Conservation (phyloP, 148 eudicot species). For the Chenopodium album region DNA sequence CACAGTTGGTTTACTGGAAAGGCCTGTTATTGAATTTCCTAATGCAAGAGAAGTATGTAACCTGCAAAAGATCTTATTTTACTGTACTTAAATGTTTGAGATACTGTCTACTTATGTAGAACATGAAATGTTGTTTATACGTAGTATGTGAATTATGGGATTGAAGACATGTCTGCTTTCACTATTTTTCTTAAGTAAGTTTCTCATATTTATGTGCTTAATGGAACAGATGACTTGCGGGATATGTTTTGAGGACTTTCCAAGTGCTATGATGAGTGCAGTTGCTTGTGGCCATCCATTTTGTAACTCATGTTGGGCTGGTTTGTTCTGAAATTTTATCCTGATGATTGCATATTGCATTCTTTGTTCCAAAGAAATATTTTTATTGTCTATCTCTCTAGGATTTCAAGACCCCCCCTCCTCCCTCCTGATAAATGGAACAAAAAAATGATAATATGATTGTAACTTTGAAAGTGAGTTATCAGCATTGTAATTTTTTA, state of each 20-base stretch:
- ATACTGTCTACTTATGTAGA: neutral
- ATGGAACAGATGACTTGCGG: constrained; percentile 68
- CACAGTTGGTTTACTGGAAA: constrained; percentile 65
- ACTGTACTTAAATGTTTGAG: neutral
- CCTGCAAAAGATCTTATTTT: neutral
- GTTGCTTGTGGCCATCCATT: constrained; percentile 91
- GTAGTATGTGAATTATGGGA: neutral
- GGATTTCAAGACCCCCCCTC: neutral
- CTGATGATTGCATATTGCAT: neutral
- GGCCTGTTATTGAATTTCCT: constrained; percentile 41
- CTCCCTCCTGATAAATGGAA: neutral
- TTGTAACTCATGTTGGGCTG: constrained; percentile 76
- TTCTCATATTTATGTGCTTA: constrained; percentile 10
- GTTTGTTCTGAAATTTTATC: constrained; percentile 35
- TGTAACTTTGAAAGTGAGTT: neutral
- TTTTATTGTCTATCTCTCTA: neutral
- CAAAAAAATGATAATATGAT: neutral
- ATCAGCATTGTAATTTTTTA: neutral
- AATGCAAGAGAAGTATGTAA: constrained; percentile 51
- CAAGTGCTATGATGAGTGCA: constrained; percentile 48
- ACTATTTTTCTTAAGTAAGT: neutral
- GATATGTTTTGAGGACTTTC: constrained; percentile 74
- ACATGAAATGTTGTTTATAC: neutral
- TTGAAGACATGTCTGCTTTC: neutral
- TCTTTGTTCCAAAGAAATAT: neutral